Evolutionary conservation across 495 filamentous ascomycete genomes (phyloP), one percentile per base, ranked within the genome.

Genomic region (Penicillium diatomitis): DNA sequence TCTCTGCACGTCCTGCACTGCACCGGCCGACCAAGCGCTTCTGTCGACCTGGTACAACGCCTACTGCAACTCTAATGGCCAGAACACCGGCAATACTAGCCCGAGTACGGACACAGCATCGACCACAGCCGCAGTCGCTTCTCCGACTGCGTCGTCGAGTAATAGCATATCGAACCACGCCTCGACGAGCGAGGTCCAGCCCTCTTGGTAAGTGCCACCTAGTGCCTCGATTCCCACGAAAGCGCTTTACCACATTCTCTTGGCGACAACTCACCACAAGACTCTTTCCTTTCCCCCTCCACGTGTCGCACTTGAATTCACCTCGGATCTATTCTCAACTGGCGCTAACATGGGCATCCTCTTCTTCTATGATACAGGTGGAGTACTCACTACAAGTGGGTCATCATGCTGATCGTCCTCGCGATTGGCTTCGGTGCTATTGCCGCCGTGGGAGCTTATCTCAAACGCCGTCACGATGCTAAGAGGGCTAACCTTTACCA

Each of bases 401-500:
- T 80, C 4, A 59, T 79, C 49, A 68, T 82, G 73, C 32, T 78
- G n/a, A 73, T 79, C 44, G 63, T 80, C 29, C 61, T 80, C 8
- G 51, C 65, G 31, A 35, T 78, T 43, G 76, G 66, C n/a, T 74
- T 80, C 51, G 44, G 49, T 12, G 41, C 55, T 38, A 47, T 77
- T 48, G 60, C 67, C 38, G 47, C 65, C 3, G 34, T 62, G 0
- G 73, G 66, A 7, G 52, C 69, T 32, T 74, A 68, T 63, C 55
- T 75, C 20, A 76, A 76, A 46, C 72, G 73, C 27, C 74, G 72
- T 29, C 66, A 76, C 58, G 70, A 75, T 44, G 63, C 63, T 2
- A 73, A 65, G 51, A 58, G 66, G n/a, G 64, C 69, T 5, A 47
- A 54, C 32, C 66, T 68, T 10, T 70, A 72, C 48, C 62, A 67